Evolutionary conservation across 768 basidiomycete species (phyloP), one percentile per base, ranked within the genome.

Genomic region (Boletus subparvulus): DNA sequence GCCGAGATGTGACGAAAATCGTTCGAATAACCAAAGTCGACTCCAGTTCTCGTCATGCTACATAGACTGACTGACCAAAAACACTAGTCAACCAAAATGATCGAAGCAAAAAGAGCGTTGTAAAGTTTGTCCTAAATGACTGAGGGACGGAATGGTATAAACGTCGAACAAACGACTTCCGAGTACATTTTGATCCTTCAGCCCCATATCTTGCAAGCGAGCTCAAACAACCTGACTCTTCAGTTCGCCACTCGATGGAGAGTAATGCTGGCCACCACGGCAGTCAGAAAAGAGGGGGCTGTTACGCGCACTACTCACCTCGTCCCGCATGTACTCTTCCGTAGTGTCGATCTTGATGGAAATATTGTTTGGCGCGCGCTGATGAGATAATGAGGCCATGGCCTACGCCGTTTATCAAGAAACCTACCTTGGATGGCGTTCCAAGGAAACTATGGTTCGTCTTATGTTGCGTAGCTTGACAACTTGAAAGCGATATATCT

Each of bases 261-360:
- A 28, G 28, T 7, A 55, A 51, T 54, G 35, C 43, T 28, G 21
- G 14, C 1, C 19, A 21, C 42, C 24, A 9, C 10, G 11, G 53
- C 32, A 59, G 33, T 28, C 6, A 19, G 47, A 26, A 21, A 33
- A 28, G n/a, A 19, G 3, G 4, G 11, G 17, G 12, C 14, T 16
- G 6, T 33, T 28, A 13, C n/a, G 16, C 14, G 13, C 6, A n/a
- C 21, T 24, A 24, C 69, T 49, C 21, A 71, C 71, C 56, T 62
- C 69, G 58, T 83, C 83, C 35, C 69, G 75, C 46, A 72, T 66
- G 46, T 74, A 76, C 54, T 85, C 84, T 30, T 82, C 77, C 39
- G 76, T 83, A 9, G 84, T 85, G 65, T 86, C 82, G 54, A 86
- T 82, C 70, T 83, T 83, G 72, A 87, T 85, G 35, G 84, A 82